These are phyloP conservation scores for Trichoderma sp. DNA, from an alignment of 2,329 filamentous ascomycete species.

Conservation along the genomic window DNA sequence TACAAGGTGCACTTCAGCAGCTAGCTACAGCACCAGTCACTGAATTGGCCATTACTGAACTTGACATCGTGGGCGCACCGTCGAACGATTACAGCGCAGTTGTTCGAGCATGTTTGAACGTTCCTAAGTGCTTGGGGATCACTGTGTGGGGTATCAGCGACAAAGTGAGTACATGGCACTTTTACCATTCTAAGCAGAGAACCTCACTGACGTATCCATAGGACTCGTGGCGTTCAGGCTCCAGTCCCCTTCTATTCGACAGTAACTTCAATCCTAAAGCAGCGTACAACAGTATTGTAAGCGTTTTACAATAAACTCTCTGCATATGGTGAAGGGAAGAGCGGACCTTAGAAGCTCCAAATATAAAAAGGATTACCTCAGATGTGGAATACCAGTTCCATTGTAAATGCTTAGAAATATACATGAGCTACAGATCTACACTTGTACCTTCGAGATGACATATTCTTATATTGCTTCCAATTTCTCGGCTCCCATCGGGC, in stretches of 20 bases:
- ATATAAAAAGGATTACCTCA: neutral
- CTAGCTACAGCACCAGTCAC: neutral
- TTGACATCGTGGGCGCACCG: neutral
- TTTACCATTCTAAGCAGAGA: neutral
- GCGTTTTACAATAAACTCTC: neutral
- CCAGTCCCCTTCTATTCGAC: neutral
- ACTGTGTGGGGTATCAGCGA: constrained; percentile 1
- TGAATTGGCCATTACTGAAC: constrained; percentile 1
- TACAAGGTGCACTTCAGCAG: neutral
- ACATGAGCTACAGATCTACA: neutral
- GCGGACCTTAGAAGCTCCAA: neutral
- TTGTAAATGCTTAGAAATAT: neutral
- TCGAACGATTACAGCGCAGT: neutral
- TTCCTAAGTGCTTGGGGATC: neutral
- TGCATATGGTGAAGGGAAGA: neutral
- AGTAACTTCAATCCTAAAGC: neutral
- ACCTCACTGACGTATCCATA: neutral
- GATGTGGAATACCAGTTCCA: neutral
- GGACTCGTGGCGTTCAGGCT: neutral
- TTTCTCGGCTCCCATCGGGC: neutral
- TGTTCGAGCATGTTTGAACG: neutral
- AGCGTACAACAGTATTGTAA: neutral
- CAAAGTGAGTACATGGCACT: neutral
- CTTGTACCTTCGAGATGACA: neutral
- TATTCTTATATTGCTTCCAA: neutral